Percentiles rank a stretch among this genome's conserved stretches.
Conservation (phyloP, 192 early-diverging fungal genomes). For the Coemansia sp. region DNA sequence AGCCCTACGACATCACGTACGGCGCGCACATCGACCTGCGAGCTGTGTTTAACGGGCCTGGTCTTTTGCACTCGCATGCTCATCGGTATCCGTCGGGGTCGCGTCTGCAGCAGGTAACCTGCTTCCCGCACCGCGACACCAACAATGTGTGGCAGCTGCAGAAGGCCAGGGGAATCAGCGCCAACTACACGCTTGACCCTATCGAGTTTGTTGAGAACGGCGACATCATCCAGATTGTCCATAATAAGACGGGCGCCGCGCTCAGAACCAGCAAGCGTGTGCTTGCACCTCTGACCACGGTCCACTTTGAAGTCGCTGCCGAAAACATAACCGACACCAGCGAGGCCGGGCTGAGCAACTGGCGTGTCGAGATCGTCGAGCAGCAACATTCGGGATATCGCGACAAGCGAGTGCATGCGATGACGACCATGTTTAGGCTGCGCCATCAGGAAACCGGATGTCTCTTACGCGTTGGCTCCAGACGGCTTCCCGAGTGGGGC, state of each 20-base stretch:
- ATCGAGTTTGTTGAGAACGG: constrained; percentile 66
- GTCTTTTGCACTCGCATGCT: constrained; percentile 64
- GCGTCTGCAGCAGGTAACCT: constrained; percentile 84
- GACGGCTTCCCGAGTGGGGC: constrained; percentile 84
- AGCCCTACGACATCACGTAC: constrained; percentile 42
- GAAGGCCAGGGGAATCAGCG: constrained; percentile 25
- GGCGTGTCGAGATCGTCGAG: constrained; percentile 58
- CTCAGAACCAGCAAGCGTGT: constrained; percentile 66
- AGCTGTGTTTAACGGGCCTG: constrained; percentile 36
- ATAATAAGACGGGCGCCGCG: constrained; percentile 59
- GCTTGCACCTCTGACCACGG: constrained; percentile 63
- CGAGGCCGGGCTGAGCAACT: constrained; percentile 72
- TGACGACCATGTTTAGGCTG: constrained; percentile 68
- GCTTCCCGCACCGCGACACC: constrained; percentile 72
- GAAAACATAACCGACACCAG: constrained; percentile 61
- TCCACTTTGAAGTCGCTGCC: constrained; percentile 64
- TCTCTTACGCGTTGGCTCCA: constrained; percentile 69
- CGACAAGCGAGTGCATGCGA: constrained; percentile 56
- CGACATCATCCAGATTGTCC: constrained; percentile 77
- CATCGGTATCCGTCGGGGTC: constrained; percentile 65
- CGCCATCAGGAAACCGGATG: constrained; percentile 79
- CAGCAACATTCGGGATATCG: constrained; percentile 50
- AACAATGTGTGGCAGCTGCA: constrained; percentile 73
- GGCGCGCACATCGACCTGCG: constrained; percentile 36
- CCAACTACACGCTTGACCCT: constrained; percentile 49